These are phyloP conservation scores for Rubroboletus satanas DNA, from an alignment of 768 basidiomycete genomes.

Conservation along the genomic window DNA sequence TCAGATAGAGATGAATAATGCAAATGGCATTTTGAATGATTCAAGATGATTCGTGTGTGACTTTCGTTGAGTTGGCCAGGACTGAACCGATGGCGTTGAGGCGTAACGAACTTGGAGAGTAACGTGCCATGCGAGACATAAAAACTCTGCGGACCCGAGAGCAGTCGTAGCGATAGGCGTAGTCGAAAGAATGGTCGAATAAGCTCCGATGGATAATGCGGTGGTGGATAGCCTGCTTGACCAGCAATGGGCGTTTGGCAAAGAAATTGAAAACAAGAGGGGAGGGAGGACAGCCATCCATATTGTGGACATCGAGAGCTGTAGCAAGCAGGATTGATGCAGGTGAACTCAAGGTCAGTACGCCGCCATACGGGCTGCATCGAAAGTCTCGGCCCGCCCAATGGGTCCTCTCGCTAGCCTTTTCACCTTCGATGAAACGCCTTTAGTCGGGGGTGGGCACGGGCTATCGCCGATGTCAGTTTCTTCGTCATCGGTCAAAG, in stretches of 20 bases:
- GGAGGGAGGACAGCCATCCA: neutral
- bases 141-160: slow-evolving; percentile 8
- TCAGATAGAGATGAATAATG: slow-evolving; percentile 19
- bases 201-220: slow-evolving; percentile 2
- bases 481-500: slow-evolving; percentile 69
- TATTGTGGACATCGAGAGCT: neutral
- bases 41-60: slow-evolving; percentile 5
- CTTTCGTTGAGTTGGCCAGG: slow-evolving; percentile 12
- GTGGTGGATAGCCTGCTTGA: slow-evolving; percentile 7
- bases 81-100: slow-evolving; percentile 11
- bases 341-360: slow-evolving; percentile 33
- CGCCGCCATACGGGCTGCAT: slow-evolving; percentile 50
- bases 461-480: slow-evolving; percentile 82
- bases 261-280: slow-evolving; percentile 7
- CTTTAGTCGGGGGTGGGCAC: slow-evolving; percentile 75
- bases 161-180: slow-evolving; percentile 11
- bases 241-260: slow-evolving; percentile 2
- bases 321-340: neutral
- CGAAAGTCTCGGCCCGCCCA: slow-evolving; percentile 65
- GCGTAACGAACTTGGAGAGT: slow-evolving; percentile 14
- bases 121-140: slow-evolving; percentile 13
- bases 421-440: slow-evolving; percentile 52
- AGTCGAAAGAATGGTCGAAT: slow-evolving; percentile 4
- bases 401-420: slow-evolving; percentile 49
- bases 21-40: slow-evolving; percentile 13